Conservation (phyloP, 805 yeast species). For the Candida pini region DNA sequence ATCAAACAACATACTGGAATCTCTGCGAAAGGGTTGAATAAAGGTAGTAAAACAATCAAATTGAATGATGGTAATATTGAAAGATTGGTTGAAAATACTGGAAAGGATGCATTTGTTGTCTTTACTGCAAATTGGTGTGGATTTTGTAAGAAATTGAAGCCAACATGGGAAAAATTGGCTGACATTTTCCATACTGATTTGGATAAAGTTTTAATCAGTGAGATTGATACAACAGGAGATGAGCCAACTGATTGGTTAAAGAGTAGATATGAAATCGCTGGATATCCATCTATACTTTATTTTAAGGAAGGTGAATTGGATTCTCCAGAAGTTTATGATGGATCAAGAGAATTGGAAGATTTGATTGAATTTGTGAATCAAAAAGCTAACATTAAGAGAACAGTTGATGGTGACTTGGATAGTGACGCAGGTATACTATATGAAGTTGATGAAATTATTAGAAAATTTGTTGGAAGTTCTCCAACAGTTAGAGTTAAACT, state of each 20-base stretch:
- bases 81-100: slow-evolving; percentile 21
- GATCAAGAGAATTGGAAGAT: slow-evolving; percentile 39
- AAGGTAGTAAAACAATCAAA: slow-evolving; percentile 19
- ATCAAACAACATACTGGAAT: slow-evolving; percentile 34
- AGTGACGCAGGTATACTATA: slow-evolving; percentile 35
- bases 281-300: slow-evolving; percentile 52
- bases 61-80: slow-evolving; percentile 26
- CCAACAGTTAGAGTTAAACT: slow-evolving; percentile 20
- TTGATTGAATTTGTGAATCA: slow-evolving; percentile 47
- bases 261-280: slow-evolving; percentile 35
- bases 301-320: slow-evolving; percentile 36
- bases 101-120: slow-evolving; percentile 44
- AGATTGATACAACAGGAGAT: slow-evolving; percentile 41
- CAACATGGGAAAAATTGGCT: slow-evolving; percentile 46
- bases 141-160: slow-evolving; percentile 48
- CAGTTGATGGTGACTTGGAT: slow-evolving; percentile 35
- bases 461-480: slow-evolving; percentile 26
- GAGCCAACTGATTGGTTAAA: slow-evolving; percentile 39
- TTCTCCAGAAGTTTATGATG: slow-evolving; percentile 30
- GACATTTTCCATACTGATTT: slow-evolving; percentile 37
- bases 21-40: slow-evolving; percentile 17
- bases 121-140: slow-evolving; percentile 61
- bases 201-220: slow-evolving; percentile 36
- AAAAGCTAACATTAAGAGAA: slow-evolving; percentile 35
- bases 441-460: slow-evolving; percentile 26